A percentile compares a stretch with the other conserved stretches of the same genome.
These are phyloP conservation scores for Mimosa pudica DNA, from an alignment of 306 rosid species.

Conservation along the genomic window DNA sequence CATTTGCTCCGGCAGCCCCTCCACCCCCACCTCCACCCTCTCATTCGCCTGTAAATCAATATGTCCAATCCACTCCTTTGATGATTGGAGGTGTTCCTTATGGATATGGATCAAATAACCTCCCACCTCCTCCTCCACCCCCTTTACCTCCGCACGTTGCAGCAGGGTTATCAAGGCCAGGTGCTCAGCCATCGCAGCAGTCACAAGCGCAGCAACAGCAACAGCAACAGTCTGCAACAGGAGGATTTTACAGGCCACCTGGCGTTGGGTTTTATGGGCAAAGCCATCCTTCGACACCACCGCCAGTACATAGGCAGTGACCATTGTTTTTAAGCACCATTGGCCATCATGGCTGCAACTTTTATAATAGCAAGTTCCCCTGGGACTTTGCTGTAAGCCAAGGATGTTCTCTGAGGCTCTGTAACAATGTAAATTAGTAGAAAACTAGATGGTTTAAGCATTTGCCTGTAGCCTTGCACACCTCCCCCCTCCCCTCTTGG, in stretches of 20 bases:
- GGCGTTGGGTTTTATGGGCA: slow-evolving; percentile 70
- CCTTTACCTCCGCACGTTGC: slow-evolving; percentile 62
- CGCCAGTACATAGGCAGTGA: slow-evolving; percentile 71
- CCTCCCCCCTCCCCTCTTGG: background rate
- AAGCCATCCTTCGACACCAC: slow-evolving; percentile 57
- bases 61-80: slow-evolving; percentile 51
- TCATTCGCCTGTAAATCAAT: slow-evolving; percentile 48
- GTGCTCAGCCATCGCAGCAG: slow-evolving; percentile 53
- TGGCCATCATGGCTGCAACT: slow-evolving; percentile 19
- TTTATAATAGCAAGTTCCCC: slow-evolving; percentile 23
- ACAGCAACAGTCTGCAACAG: slow-evolving; percentile 52
- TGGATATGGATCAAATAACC: slow-evolving; percentile 54
- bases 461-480: background rate
- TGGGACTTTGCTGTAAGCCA: slow-evolving; percentile 38
- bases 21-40: slow-evolving; percentile 44
- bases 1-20: slow-evolving; percentile 46
- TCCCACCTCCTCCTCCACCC: slow-evolving; percentile 77
- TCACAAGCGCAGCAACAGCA: slow-evolving; percentile 46
- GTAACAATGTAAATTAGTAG: slow-evolving; percentile 66
- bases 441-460: slow-evolving; percentile 30
- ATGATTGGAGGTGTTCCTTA: slow-evolving; percentile 55
- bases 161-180: slow-evolving; percentile 57
- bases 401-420: slow-evolving; percentile 39
- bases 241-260: slow-evolving; percentile 62
- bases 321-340: slow-evolving; percentile 22